Evolutionary conservation across 2,329 filamentous ascomycete genomes (phyloP), one percentile per base, ranked within the genome.

Genomic region (Paecilomyces niveus): DNA sequence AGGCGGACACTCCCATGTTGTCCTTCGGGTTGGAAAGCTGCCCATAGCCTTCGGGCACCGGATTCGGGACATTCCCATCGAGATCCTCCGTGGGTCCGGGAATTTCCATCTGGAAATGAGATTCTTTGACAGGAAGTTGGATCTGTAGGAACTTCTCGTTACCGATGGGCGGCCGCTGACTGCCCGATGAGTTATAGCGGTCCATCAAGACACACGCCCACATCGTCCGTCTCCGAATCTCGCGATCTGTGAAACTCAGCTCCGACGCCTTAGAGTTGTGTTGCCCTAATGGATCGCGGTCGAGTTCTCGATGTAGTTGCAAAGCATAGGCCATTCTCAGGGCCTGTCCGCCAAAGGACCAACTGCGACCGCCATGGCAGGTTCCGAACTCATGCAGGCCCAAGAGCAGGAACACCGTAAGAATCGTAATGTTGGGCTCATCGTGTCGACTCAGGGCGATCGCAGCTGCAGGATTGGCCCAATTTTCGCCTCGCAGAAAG

Each of bases 121-220:
- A 87, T 72, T 99, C 94, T 70, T 90, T 92, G 66, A 97, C 89
- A 0, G 94, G 94, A 24, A 99, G 77, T 63, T 94, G 93, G 15
- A 97, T 90, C 64, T 91, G 88, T 61, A 97, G 83, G 57, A 90
- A 90, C 64, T 94, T 90, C 72, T 97, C 92, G 64, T 90, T 88
- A 57, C 96, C 88, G 65, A 97, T 96, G 56, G 91, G 90, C 21
- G 94, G 94, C 39, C 93, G 84, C 67, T 97, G 92, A 2, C 91
- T 95, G 1, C 94, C 93, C 1, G 92, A 97, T 0, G 93, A 97
- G 74, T 95, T 97, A 79, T 97, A 97, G 0, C 93, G 86, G 71
- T 99, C 94, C 92, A 97, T 97, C 58, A 97, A 75, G 68, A 96
- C 96, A 70, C 93, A 97, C 11, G 92, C 90, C 94, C 94, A 99